Percentiles rank a stretch among this genome's conserved stretches.
These are phyloP conservation scores for Vitis hybrid DNA, from an alignment of 177 flowering plant species.

Conservation along the genomic window DNA sequence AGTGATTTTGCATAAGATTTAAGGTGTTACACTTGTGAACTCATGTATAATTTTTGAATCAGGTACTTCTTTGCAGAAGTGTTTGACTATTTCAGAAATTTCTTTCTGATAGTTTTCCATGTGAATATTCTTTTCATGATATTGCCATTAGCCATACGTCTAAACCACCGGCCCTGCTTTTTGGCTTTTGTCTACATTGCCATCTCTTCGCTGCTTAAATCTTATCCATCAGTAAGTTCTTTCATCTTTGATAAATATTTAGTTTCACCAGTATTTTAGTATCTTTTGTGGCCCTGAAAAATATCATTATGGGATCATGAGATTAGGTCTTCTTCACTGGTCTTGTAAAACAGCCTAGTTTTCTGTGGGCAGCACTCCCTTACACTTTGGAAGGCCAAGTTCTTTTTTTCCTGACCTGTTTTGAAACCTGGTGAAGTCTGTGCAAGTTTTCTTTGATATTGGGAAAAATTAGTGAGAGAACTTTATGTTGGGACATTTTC, in stretches of 20 bases:
- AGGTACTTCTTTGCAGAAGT: slow-evolving; percentile 99
- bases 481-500: too few relatives aligned
- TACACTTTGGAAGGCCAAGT: background rate
- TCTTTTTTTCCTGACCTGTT: too few relatives aligned
- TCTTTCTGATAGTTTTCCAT: slow-evolving; percentile 88
- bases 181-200: slow-evolving; percentile 83
- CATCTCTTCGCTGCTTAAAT: slow-evolving; percentile 86
- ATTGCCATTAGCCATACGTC: slow-evolving; percentile 83
- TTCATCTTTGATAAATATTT: background rate
- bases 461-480: too few relatives aligned
- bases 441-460: too few relatives aligned
- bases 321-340: too few relatives aligned
- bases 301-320: too few relatives aligned
- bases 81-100: slow-evolving; percentile 83
- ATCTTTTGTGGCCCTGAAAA: background rate
- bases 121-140: slow-evolving; percentile 89
- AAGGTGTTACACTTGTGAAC: background rate
- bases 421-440: too few relatives aligned
- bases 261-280: background rate
- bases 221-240: slow-evolving; percentile 91
- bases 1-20: background rate
- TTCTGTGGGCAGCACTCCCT: background rate
- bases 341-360: too few relatives aligned
- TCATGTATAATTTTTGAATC: slow-evolving; percentile 24
- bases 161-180: slow-evolving; percentile 89